Conservation (phyloP, 345 rosid genomes). For the Lumnitzera racemosa region DNA sequence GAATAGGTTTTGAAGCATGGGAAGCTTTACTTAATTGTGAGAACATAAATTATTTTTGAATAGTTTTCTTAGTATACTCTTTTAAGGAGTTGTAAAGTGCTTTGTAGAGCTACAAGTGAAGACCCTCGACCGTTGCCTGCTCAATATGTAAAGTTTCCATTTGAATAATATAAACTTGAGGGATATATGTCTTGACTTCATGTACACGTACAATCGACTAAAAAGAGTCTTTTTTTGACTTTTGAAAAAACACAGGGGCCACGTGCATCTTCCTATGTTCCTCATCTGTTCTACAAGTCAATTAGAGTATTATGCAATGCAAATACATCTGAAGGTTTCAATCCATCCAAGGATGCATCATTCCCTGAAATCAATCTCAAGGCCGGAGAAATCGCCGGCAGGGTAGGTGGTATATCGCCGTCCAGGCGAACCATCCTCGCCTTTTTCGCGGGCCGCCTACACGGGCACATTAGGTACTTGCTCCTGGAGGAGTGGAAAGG, state of each 20-base stretch:
- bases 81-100: too few relatives aligned
- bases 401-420: conserved; percentile 38
- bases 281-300: conserved; percentile 50
- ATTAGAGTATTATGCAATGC: conserved; percentile 80
- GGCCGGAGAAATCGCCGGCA: conserved; percentile 46
- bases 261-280: conserved; percentile 44
- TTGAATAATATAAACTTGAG: neutral
- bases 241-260: conserved; percentile 41
- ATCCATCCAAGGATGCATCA: conserved; percentile 60
- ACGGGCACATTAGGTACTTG: conserved; percentile 51
- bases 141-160: neutral
- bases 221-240: neutral
- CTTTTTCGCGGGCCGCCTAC: conserved; percentile 62
- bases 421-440: conserved; percentile 44
- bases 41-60: too few relatives aligned
- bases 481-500: conserved; percentile 53
- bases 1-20: too few relatives aligned
- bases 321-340: conserved; percentile 68
- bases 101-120: neutral
- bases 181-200: too few relatives aligned
- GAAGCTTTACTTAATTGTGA: too few relatives aligned
- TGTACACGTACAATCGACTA: neutral
- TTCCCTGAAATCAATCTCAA: conserved; percentile 62
- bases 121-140: neutral
- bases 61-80: too few relatives aligned